Percentiles rank a stretch among this genome's conserved stretches.
Evolutionary conservation across 2,329 filamentous ascomycete genomes (phyloP).

Genomic region (Emmonsiellopsis sp.): DNA sequence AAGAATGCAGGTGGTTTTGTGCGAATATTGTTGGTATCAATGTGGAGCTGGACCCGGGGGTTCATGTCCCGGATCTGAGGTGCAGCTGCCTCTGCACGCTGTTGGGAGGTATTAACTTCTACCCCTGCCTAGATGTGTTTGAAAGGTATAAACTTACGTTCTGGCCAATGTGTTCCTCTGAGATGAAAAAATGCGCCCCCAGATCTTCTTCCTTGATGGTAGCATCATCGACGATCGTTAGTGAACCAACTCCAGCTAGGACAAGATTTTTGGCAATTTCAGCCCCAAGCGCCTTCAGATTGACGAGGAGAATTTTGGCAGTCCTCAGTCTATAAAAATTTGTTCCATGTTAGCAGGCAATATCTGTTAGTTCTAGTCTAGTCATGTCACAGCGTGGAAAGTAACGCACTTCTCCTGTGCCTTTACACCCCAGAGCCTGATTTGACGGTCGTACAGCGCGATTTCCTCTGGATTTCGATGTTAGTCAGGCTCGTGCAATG

Average conservation of each 20-base stretch:
- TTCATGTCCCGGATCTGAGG: slow-evolving; percentile 78
- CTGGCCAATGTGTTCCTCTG: slow-evolving; percentile 61
- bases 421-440: slow-evolving; percentile 91
- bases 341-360: slow-evolving; percentile 27
- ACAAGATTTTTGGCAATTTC: slow-evolving; percentile 98
- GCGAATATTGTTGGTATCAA: slow-evolving; percentile 59
- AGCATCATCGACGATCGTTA: slow-evolving; percentile 79
- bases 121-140: neutral
- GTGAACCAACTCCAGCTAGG: slow-evolving; percentile 78
- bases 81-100: slow-evolving; percentile 70
- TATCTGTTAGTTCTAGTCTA: neutral
- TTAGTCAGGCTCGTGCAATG: slow-evolving; percentile 1
- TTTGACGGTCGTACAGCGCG: slow-evolving; percentile 92
- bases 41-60: slow-evolving; percentile 68
- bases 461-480: slow-evolving; percentile 62
- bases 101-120: slow-evolving; percentile 4
- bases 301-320: slow-evolving; percentile 82
- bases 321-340: slow-evolving; percentile 58
- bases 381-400: neutral
- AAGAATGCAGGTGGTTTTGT: slow-evolving; percentile 66
- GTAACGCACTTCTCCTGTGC: slow-evolving; percentile 63
- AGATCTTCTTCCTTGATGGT: slow-evolving; percentile 69
- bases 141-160: slow-evolving; percentile 42
- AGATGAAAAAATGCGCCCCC: slow-evolving; percentile 73
- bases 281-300: slow-evolving; percentile 76